Evolutionary conservation across 768 basidiomycete genomes (phyloP), one percentile per base, ranked within the genome.

Genomic region (Xanthoconium purpureum): DNA sequence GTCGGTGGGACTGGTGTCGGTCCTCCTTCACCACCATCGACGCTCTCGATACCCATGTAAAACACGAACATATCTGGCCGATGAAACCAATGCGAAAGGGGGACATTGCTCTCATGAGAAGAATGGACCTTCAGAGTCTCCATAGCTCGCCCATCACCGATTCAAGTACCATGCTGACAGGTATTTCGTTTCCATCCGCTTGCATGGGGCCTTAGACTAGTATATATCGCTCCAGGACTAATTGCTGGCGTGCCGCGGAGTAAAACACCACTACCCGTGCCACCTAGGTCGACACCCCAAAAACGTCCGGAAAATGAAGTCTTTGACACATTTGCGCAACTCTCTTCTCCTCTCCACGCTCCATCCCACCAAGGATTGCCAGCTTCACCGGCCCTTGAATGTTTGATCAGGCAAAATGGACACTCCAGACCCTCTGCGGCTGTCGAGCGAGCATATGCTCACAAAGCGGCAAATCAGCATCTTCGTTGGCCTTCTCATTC

Each of bases 1-100:
- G 84, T 67, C 72, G 71, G 52, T 84, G 84, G 84, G 73, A 72
- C 6, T 81, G 80, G 79, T 86, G 84, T 50, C 71, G 78, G 3
- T 66, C 66, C 11, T 71, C 71, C 3, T 84, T 79, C 53, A 44
- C 63, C 11, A 73, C 62, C 29, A 66, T 71, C n/a, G 57, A 65
- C 3, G 74, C 74, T 15, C 75, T 84, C 29, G 64, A 71, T 3
- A 59, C 70, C 8, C 84, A 86, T 63, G 76, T 84, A 42, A 64
- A 74, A 14, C 64, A 70, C 29, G 75, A 79, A 12, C 84, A 86
- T 63, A 73, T 81, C 42, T 73, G 67, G 49, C 70, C 69, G 29
- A 72, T 76, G 37, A 64, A 74, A 40, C 78, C 82, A n/a, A 73
- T 81, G 55, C 67, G 61, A 28, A 75, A 75, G 32, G 57, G 69